Conservation (phyloP, 306 rosid species). For the Quercus rubra region DNA sequence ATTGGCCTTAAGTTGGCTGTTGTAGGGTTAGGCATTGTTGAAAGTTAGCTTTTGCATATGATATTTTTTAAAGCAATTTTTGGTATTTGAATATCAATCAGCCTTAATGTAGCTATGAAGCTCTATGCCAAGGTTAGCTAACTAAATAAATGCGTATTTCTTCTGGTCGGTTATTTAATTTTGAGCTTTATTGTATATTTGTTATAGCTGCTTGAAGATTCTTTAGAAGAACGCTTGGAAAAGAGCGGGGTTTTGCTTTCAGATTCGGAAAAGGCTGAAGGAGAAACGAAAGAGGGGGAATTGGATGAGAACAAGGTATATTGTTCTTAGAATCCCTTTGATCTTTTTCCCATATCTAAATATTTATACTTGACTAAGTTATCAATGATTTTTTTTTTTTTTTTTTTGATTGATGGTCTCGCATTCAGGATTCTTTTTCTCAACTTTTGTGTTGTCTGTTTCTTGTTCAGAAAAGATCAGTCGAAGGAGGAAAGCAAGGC, state of each 20-base stretch:
- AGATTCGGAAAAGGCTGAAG: constrained; percentile 88
- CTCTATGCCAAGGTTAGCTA: neutral
- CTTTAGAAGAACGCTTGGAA: constrained; percentile 83
- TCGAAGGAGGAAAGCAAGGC: constrained; percentile 90
- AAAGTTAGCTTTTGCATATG: neutral
- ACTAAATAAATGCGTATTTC: neutral
- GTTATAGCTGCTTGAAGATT: constrained; percentile 82
- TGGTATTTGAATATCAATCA: neutral
- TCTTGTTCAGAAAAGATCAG: constrained; percentile 69
- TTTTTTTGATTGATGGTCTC: neutral
- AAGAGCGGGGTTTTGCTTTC: constrained; percentile 70
- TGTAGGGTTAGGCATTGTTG: neutral
- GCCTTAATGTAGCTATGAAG: neutral
- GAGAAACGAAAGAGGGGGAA: constrained; percentile 82
- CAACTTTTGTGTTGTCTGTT: constrained; percentile 13
- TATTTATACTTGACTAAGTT: neutral
- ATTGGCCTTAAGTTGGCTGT: neutral
- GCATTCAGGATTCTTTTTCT: constrained; percentile 13
- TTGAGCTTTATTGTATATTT: constrained; percentile 8
- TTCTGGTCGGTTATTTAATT: neutral
- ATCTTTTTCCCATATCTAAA: neutral
- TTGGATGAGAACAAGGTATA: constrained; percentile 80
- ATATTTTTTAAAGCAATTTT: neutral
- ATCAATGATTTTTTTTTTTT: too few relatives aligned
- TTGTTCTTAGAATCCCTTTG: constrained; percentile 8